Evolutionary conservation across 2,329 filamentous ascomycete species (phyloP).

Genomic region (Monosporascus sp.): DNA sequence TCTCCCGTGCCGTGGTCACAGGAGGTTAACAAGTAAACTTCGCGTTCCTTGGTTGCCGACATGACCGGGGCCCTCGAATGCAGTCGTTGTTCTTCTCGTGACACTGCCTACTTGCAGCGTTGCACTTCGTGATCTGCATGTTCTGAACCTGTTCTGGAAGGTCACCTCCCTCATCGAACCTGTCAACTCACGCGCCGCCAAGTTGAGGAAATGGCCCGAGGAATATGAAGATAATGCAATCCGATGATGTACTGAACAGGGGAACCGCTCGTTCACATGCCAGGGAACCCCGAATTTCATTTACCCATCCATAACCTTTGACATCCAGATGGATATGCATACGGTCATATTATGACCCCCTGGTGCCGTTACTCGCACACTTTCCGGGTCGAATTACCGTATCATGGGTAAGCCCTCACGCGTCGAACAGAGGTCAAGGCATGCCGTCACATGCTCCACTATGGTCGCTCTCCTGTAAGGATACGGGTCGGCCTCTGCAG

Average conservation of each 20-base stretch:
- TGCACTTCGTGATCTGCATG: background rate
- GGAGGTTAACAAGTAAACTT: background rate
- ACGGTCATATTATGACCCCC: background rate
- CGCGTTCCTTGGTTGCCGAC: background rate
- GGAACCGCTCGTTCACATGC: background rate
- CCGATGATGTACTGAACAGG: background rate
- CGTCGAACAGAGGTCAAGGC: background rate
- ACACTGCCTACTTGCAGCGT: background rate
- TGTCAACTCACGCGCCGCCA: background rate
- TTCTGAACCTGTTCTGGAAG: background rate
- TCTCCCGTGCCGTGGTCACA: background rate
- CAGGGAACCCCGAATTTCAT: background rate
- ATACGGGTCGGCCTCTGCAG: background rate
- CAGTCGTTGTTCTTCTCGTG: background rate
- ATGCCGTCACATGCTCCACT: background rate
- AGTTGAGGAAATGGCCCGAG: background rate
- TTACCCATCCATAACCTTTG: background rate
- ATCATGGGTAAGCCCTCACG: background rate
- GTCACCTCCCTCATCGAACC: background rate
- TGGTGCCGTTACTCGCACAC: background rate
- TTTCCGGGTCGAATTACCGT: background rate
- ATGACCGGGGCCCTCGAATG: no score
- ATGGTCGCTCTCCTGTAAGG: background rate
- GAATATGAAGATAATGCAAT: background rate
- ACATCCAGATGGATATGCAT: background rate